Conservation (phyloP, 352 stramenopile species). For the Phytopythium vexans region DNA sequence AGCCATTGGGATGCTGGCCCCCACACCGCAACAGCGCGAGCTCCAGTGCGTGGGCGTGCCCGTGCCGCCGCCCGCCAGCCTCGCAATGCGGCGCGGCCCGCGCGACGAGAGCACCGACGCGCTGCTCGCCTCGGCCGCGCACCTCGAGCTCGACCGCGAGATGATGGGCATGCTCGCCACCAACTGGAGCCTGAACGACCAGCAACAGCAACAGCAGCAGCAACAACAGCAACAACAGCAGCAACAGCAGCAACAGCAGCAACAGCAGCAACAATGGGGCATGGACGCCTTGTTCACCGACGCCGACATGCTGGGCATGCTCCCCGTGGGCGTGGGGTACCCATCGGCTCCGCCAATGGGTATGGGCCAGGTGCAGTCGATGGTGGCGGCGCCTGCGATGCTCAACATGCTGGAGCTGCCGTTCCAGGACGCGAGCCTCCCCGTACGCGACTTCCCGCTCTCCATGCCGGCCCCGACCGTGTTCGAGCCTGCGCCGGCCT, state of each 20-base stretch:
- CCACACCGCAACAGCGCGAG: too few relatives aligned
- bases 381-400: constrained; percentile 7
- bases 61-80: neutral
- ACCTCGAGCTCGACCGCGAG: constrained; percentile 22
- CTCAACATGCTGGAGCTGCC: constrained; percentile 16
- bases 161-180: constrained; percentile 31
- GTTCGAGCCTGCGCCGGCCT: constrained; percentile 9
- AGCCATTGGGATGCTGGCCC: too few relatives aligned
- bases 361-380: neutral
- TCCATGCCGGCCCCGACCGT: constrained; percentile 4
- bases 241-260: constrained; percentile 5
- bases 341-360: neutral
- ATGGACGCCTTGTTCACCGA: constrained; percentile 9
- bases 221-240: neutral
- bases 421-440: constrained; percentile 13
- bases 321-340: constrained; percentile 3
- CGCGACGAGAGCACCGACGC: constrained; percentile 1
- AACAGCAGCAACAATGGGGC: constrained; percentile 11
- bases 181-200: constrained; percentile 28
- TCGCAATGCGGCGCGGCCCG: constrained; percentile 3
- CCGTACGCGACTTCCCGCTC: constrained; percentile 14
- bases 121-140: neutral
- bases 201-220: constrained; percentile 5
- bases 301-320: constrained; percentile 7
- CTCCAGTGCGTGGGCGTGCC: too few relatives aligned